A percentile compares a stretch with the other conserved stretches of the same genome.
These are phyloP conservation scores for Mycosarcoma mackinlayi DNA, from an alignment of 1,284 basidiomycete genomes.

Conservation along the genomic window DNA sequence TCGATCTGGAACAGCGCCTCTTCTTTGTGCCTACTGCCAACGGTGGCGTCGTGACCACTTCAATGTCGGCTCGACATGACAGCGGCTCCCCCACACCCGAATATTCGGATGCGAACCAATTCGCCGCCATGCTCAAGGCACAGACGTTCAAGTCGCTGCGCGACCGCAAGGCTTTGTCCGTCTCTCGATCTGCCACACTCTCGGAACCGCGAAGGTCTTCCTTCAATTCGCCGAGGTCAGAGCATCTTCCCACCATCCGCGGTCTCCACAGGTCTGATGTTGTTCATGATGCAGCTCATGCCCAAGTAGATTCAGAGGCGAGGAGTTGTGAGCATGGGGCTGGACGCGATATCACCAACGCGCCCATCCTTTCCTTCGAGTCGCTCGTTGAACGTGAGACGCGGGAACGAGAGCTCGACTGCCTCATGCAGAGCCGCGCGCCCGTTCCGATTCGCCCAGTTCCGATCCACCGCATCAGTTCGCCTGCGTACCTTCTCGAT, in stretches of 20 bases:
- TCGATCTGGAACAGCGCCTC: conserved; percentile 27
- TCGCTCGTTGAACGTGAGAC: conserved; percentile 45
- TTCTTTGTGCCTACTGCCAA: conserved; percentile 43
- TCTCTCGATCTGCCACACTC: conserved; percentile 39
- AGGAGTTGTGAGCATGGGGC: neutral
- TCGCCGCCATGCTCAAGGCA: conserved; percentile 50
- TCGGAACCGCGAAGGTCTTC: conserved; percentile 43
- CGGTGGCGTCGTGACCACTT: conserved; percentile 13
- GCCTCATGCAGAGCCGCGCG: conserved; percentile 8
- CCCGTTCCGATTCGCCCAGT: conserved; percentile 19
- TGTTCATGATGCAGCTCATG: neutral
- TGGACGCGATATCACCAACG: neutral
- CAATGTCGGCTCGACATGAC: conserved; percentile 10
- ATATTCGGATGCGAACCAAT: conserved; percentile 31
- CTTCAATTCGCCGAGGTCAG: conserved; percentile 43
- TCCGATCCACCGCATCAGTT: conserved; percentile 41
- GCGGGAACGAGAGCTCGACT: conserved; percentile 30
- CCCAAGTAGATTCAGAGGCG: neutral
- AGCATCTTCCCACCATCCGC: conserved; percentile 23
- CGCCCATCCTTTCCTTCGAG: conserved; percentile 21
- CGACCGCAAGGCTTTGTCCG: conserved; percentile 38
- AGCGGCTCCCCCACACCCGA: conserved; percentile 16
- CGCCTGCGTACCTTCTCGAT: conserved; percentile 47
- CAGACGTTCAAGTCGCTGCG: conserved; percentile 52
- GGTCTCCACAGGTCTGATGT: neutral